Evolutionary conservation across 2,329 filamentous ascomycete genomes (phyloP), one percentile per base, ranked within the genome.

Genomic region (Alternaria brassicicola): DNA sequence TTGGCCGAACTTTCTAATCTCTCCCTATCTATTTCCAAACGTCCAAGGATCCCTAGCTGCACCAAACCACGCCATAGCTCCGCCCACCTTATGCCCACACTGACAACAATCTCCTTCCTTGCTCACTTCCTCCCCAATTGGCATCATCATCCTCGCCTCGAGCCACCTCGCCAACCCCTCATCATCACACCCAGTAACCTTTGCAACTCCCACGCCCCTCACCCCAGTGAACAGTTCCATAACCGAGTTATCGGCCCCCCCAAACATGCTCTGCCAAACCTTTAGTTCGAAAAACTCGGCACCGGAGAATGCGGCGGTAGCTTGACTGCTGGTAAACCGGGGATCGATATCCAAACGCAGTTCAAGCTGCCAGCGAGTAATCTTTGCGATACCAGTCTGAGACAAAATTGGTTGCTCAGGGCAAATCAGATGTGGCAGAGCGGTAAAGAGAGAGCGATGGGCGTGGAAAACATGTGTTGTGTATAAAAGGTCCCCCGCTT

Each of bases 291-390:
- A 68, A 52, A 78, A 78, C 42, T 84, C 80, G 0, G 76, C 72
- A 2, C 78, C 80, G 0, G 73, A 77, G 61, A 85, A 85, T 1
- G 78, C 78, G n/a, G 73, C 65, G 6, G 68, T 69, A 0, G 79
- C 80, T 43, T 81, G 73, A 25, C 63, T 58, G 3, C 62, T 61
- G 3, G 72, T 74, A 68, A 82, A 85, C 13, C 77, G 76, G 1
- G 82, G 75, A 68, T 85, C 83, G 4, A 76, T 81, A 56, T 85
- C 83, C 15, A 85, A 70, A 0, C 83, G 74, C 1, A 85, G 70
- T 10, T 75, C 69, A 15, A 85, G 66, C 47, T 80, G 78, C 76
- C 78, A 85, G 41, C 77, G 70, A 6, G 66, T 66, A 51, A 84
- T 83, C 21, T 78, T 63, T 4, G 61, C 49, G 2, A 76, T 70